phyloP scores from a whole-genome alignment of 1,284 basidiomycete species.

The Neonothopanus nambi region DNA sequence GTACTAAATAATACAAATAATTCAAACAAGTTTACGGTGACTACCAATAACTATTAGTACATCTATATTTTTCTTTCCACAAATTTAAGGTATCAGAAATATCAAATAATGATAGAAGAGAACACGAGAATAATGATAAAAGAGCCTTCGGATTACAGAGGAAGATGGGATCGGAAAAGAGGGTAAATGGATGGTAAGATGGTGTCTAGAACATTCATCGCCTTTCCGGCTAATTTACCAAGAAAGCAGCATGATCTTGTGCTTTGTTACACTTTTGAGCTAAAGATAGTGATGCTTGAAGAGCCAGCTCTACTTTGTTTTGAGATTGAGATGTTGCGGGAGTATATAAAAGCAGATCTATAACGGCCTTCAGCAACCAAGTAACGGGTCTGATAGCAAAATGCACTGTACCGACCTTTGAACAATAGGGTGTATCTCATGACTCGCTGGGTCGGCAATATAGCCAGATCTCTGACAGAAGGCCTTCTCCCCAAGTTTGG shows the following conservation, averaged over 20 bases:
- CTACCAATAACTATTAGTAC: too few relatives aligned
- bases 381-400: background rate
- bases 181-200: too few relatives aligned
- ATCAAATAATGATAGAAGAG: too few relatives aligned
- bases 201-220: too few relatives aligned
- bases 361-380: too few relatives aligned
- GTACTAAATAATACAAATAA: too few relatives aligned
- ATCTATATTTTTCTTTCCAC: too few relatives aligned
- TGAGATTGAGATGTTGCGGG: slow-evolving; percentile 24
- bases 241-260: slow-evolving; percentile 26
- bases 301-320: slow-evolving; percentile 26
- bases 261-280: slow-evolving; percentile 32
- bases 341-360: slow-evolving; percentile 28
- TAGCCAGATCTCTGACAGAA: slow-evolving; percentile 32
- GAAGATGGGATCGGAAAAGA: too few relatives aligned
- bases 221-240: background rate
- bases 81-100: too few relatives aligned
- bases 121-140: too few relatives aligned
- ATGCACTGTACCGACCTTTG: slow-evolving; percentile 26
- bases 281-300: slow-evolving; percentile 26
- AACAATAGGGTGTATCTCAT: slow-evolving; percentile 34
- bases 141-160: too few relatives aligned
- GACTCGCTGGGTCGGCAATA: slow-evolving; percentile 35
- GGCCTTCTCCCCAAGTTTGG: slow-evolving; percentile 18
- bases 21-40: too few relatives aligned